Percentiles rank a stretch among this genome's conserved stretches.
Conservation (phyloP, 2,329 filamentous ascomycete genomes). For the Pseudogymnoascus sp. region DNA sequence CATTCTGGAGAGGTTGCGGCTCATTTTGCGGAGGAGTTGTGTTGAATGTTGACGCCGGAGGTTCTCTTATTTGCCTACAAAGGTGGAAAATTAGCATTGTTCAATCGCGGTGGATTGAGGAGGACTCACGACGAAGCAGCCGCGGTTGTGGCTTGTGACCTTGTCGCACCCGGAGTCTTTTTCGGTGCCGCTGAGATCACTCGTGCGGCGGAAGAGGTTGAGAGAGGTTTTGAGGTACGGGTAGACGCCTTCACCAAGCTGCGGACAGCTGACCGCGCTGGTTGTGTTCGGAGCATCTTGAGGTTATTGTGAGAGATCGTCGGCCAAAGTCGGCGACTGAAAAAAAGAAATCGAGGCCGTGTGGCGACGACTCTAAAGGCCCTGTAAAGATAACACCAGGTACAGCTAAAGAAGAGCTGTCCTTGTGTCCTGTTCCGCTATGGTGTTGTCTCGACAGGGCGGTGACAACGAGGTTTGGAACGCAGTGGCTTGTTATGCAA, state of each 20-base stretch:
- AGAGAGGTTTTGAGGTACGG: constrained; percentile 31
- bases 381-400: constrained; percentile 4
- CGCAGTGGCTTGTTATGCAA: constrained; percentile 1
- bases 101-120: constrained; percentile 9
- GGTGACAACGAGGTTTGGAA: constrained; percentile 4
- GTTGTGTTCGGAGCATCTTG: constrained; percentile 41
- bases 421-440: constrained; percentile 4
- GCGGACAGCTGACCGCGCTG: constrained; percentile 40
- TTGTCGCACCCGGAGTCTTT: constrained; percentile 35
- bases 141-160: constrained; percentile 43
- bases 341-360: neutral
- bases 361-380: neutral
- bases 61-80: constrained; percentile 46
- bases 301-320: neutral
- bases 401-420: constrained; percentile 1
- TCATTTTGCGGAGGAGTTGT: constrained; percentile 44
- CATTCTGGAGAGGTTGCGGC: constrained; percentile 58
- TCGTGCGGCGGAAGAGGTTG: constrained; percentile 33
- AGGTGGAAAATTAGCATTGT: constrained; percentile 16
- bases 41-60: constrained; percentile 57
- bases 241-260: constrained; percentile 29
- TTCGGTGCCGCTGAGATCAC: constrained; percentile 20
- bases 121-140: constrained; percentile 46
- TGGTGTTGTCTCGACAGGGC: neutral
- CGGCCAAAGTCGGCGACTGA: constrained; percentile 2